phyloP scores from a whole-genome alignment of 208 protist species.

The Leishmania turanica region DNA sequence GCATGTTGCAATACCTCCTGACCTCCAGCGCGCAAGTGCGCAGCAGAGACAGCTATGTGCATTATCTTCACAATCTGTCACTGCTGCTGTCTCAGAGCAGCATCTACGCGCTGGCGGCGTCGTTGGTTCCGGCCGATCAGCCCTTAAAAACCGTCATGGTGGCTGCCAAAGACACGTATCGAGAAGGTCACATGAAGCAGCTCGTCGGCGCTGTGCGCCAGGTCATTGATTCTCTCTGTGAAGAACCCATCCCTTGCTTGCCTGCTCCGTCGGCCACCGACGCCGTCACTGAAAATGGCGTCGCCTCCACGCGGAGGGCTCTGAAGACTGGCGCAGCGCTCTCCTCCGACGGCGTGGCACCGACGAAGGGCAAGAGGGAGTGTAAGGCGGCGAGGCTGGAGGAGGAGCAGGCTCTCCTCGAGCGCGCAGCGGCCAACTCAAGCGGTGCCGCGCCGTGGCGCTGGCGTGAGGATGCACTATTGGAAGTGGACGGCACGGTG shows the following conservation, averaged over 20 bases:
- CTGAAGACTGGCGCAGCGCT: background rate
- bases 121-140: slow-evolving; percentile 47
- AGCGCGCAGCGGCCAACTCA: background rate
- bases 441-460: slow-evolving; percentile 11
- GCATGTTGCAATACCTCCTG: slow-evolving; percentile 45
- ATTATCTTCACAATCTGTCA: slow-evolving; percentile 37
- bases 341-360: background rate
- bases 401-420: background rate
- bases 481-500: slow-evolving; percentile 32
- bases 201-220: slow-evolving; percentile 40
- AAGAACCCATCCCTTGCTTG: slow-evolving; percentile 6
- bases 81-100: slow-evolving; percentile 45
- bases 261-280: background rate
- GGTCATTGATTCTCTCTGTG: slow-evolving; percentile 41
- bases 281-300: background rate
- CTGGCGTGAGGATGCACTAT: slow-evolving; percentile 25
- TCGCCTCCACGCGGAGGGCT: background rate
- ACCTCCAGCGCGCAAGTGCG: slow-evolving; percentile 14
- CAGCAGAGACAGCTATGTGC: slow-evolving; percentile 16
- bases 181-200: slow-evolving; percentile 14
- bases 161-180: slow-evolving; percentile 36
- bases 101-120: slow-evolving; percentile 54
- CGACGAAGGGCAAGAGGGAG: background rate
- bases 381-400: background rate
- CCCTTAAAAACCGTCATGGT: slow-evolving; percentile 52